phyloP scores from a whole-genome alignment of 1,284 basidiomycete species.

The Leucoagaricus sp. region DNA sequence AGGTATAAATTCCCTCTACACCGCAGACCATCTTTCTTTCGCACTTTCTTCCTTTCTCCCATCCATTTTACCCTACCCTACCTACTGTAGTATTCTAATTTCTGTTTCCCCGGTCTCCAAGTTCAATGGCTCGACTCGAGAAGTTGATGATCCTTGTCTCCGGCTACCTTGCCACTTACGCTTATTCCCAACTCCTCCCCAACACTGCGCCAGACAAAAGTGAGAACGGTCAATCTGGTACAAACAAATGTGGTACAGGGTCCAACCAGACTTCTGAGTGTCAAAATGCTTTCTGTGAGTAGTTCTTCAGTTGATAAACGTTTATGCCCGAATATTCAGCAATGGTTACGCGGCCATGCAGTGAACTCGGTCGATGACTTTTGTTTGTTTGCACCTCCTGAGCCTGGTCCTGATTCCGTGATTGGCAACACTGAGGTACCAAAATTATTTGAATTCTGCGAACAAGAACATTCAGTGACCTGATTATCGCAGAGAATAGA shows the following conservation, averaged over 20 bases:
- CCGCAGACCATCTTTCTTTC: background rate
- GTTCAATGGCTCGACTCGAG: background rate
- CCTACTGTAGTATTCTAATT: background rate
- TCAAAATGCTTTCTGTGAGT: constrained; percentile 64
- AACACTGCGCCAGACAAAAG: constrained; percentile 49
- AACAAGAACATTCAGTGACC: background rate
- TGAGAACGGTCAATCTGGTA: constrained; percentile 65
- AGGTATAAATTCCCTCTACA: background rate
- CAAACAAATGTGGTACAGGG: constrained; percentile 63
- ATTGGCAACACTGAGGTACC: constrained; percentile 60
- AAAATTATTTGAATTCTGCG: constrained; percentile 2
- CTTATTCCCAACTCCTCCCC: constrained; percentile 29
- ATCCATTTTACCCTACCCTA: background rate
- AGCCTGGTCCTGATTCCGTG: constrained; percentile 50
- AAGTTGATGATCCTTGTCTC: background rate
- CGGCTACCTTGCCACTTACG: constrained; percentile 2
- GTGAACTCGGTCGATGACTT: constrained; percentile 68
- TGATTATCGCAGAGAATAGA: constrained; percentile 48
- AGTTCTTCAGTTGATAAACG: background rate
- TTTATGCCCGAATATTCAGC: background rate
- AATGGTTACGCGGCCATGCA: constrained; percentile 22
- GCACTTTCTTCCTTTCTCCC: background rate
- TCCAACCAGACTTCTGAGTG: constrained; percentile 60
- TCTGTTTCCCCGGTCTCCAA: background rate
- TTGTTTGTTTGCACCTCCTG: constrained; percentile 52